Percentiles rank a stretch among this genome's conserved stretches.
phyloP scores from a whole-genome alignment of 225 moss, liverwort and hornwort genomes.

The Thuidium tamariscinum region DNA sequence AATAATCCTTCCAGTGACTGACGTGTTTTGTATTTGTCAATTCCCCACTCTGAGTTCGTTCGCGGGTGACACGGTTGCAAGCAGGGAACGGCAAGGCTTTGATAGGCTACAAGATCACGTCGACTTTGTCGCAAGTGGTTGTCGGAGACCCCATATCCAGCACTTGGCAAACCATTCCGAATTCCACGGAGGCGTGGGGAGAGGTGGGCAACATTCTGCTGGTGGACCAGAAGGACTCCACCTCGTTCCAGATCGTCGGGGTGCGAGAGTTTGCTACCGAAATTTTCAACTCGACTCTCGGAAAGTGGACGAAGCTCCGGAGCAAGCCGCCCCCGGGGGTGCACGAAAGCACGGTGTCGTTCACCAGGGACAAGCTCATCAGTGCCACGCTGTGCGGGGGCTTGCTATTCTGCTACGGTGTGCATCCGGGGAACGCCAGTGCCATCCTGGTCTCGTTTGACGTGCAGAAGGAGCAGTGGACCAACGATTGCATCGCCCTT shows the following conservation, averaged over 20 bases:
- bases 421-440: background rate
- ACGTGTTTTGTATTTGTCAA: background rate
- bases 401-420: slow-evolving; percentile 6
- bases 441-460: slow-evolving; percentile 16
- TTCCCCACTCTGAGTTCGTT: background rate
- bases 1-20: background rate
- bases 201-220: slow-evolving; percentile 20
- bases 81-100: slow-evolving; percentile 23
- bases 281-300: background rate
- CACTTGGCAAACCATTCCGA: slow-evolving; percentile 6
- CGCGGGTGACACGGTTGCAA: background rate
- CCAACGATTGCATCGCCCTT: background rate
- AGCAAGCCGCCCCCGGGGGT: background rate
- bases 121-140: background rate
- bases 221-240: background rate
- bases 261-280: slow-evolving; percentile 10
- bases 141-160: slow-evolving; percentile 12
- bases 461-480: slow-evolving; percentile 14
- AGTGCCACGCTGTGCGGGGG: background rate
- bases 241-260: slow-evolving; percentile 6
- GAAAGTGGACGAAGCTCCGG: slow-evolving; percentile 2
- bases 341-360: background rate
- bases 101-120: slow-evolving; percentile 3
- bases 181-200: slow-evolving; percentile 23
- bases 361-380: background rate